Evolutionary conservation across 306 rosid genomes (phyloP), one percentile per base, ranked within the genome.

Genomic region (Citrullus mucosospermus): DNA sequence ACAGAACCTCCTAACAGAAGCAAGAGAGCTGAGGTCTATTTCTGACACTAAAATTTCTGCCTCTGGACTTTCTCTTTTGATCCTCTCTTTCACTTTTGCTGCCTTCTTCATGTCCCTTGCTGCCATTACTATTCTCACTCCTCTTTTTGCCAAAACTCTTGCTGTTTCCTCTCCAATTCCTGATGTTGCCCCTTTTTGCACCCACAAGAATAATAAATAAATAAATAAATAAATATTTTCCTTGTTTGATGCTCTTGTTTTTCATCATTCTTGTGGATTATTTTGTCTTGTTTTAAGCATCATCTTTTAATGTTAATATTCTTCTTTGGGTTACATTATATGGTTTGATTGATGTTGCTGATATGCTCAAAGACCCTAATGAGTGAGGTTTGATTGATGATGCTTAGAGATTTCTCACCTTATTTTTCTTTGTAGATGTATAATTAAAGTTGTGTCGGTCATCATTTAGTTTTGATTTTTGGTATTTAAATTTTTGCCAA

Each of bases 81-180:
- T 90, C 66, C 65, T 80, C 11, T 89, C 90, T 81, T 77, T 94
- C 67, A 92, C 90, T 86, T 89, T 81, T 17, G 30, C 86, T 9
- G 88, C 98, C 82, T 88, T 92, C 69, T 61, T 85, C 83, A 89
- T 44, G 84, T 94, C 94, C 78, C 98, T 92, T 1, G 95, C 98
- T 55, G 88, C 93, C 38, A 94, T 84, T 79, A 94, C 98, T 22
- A 92, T 86, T 70, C 95, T 90, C 67, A 90, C 90, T 17, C 98
- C 98, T 83, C 90, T 90, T 90, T 88, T 94, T 60, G 98, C 98
- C 30, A 94, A 78, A 28, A 88, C 96, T 76, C 97, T 89, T 0
- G 97, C 97, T 57, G 98, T 94, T 85, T 94, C 98, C 68, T 88
- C 96, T 88, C 98, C 98, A 76, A 94, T 92, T 2, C 98, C 98